A percentile compares a stretch with the other conserved stretches of the same genome.
Conservation (phyloP, 2,329 filamentous ascomycete species). For the Talaromyces rugulosus region DNA sequence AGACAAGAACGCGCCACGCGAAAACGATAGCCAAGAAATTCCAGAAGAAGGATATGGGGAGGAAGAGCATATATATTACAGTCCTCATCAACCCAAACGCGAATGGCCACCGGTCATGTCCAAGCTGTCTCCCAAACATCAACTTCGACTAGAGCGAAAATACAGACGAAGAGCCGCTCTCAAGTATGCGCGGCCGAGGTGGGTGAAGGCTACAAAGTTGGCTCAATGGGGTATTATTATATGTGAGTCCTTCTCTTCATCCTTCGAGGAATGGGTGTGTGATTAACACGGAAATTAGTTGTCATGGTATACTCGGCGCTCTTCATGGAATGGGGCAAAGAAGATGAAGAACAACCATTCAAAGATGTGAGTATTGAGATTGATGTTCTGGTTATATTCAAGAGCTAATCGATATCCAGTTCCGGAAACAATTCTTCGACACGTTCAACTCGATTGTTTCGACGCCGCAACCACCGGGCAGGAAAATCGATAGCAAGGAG, state of each 20-base stretch:
- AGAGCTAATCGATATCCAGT: constrained; percentile 19
- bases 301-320: constrained; percentile 40
- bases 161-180: constrained; percentile 59
- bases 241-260: constrained; percentile 33
- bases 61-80: constrained; percentile 40
- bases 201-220: constrained; percentile 56
- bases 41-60: constrained; percentile 2
- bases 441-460: constrained; percentile 30
- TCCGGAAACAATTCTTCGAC: constrained; percentile 31
- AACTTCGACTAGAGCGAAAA: constrained; percentile 64
- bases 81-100: constrained; percentile 57
- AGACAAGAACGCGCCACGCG: neutral
- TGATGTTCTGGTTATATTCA: neutral
- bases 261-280: neutral
- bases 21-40: neutral
- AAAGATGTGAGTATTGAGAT: constrained; percentile 29
- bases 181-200: constrained; percentile 57
- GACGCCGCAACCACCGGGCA: constrained; percentile 25
- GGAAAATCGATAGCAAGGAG: constrained; percentile 7
- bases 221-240: constrained; percentile 53
- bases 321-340: constrained; percentile 43
- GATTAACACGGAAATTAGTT: constrained; percentile 25
- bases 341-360: constrained; percentile 32
- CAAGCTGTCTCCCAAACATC: constrained; percentile 59
- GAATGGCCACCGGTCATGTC: constrained; percentile 63